Conservation (phyloP, 169 alveolate genomes). For the Miamiensis avidus region DNA sequence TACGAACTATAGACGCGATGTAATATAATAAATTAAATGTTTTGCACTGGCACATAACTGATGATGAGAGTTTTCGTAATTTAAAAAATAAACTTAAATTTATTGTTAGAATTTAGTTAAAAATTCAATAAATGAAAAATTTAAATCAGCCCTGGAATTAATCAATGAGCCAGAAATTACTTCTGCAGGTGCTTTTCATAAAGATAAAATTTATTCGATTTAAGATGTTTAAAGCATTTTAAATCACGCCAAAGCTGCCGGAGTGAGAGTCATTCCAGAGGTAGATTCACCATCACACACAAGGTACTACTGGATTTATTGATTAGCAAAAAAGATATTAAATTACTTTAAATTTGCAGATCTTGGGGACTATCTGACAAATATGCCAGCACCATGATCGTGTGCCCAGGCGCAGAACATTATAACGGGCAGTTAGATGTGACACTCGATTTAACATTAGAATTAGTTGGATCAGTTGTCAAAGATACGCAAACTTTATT, state of each 20-base stretch:
- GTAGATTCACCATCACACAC: conserved; percentile 30
- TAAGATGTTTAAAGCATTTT: conserved; percentile 30
- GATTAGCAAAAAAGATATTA: not conserved
- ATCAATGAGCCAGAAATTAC: conserved; percentile 8
- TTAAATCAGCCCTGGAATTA: conserved; percentile 10
- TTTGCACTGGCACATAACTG: conserved; percentile 47
- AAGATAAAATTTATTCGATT: conserved; percentile 3
- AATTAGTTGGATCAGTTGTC: conserved; percentile 13
- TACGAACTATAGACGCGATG: conserved; percentile 41
- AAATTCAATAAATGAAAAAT: too few species aligned
- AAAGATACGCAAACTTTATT: conserved; percentile 24
- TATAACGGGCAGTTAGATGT: conserved; percentile 36
- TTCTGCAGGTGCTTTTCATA: not conserved
- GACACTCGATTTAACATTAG: conserved; percentile 34
- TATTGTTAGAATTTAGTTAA: conserved; percentile 2
- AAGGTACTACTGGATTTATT: not conserved
- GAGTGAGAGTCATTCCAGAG: conserved; percentile 40
- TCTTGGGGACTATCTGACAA: conserved; percentile 8
- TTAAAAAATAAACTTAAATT: conserved; percentile 1
- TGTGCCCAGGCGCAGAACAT: conserved; percentile 23
- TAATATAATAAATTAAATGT: conserved; percentile 35
- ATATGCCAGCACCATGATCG: not conserved
- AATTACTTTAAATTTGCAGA: not conserved
- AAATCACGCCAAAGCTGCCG: conserved; percentile 29
- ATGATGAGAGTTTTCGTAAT: conserved; percentile 43